Percentiles rank a stretch among this genome's conserved stretches.
These are phyloP conservation scores for Mortierella polycephala DNA, from an alignment of 371 early-diverging fungal genomes.

Conservation along the genomic window DNA sequence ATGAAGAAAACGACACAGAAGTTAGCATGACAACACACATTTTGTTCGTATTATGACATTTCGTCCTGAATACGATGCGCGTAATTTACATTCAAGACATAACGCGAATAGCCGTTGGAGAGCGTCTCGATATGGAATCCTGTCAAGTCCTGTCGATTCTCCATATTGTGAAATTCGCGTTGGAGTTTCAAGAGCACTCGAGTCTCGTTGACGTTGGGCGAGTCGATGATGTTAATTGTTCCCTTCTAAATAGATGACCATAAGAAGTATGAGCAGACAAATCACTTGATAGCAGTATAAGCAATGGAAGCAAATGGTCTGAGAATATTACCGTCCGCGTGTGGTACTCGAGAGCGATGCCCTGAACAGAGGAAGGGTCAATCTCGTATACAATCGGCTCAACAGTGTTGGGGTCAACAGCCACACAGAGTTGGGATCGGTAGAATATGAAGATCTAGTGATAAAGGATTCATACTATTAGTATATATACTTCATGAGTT, in stretches of 20 bases:
- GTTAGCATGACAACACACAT: not conserved
- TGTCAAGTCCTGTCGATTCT: slow-evolving; percentile 22
- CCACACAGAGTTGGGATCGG: slow-evolving; percentile 14
- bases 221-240: slow-evolving; percentile 35
- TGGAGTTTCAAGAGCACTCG: slow-evolving; percentile 35
- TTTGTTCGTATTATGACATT: not conserved
- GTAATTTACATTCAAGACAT: slow-evolving; percentile 30
- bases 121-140: slow-evolving; percentile 34
- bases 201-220: slow-evolving; percentile 27
- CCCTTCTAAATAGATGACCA: slow-evolving; percentile 21
- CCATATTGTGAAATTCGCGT: slow-evolving; percentile 37
- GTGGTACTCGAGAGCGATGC: slow-evolving; percentile 31
- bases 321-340: slow-evolving; percentile 30
- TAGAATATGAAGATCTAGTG: slow-evolving; percentile 28
- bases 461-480: not conserved
- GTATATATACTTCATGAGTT: not conserved
- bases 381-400: slow-evolving; percentile 28
- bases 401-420: slow-evolving; percentile 28
- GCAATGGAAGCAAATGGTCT: not conserved
- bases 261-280: not conserved
- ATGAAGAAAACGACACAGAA: not conserved
- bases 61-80: not conserved
- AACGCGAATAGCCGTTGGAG: slow-evolving; percentile 26
- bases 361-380: slow-evolving; percentile 25
- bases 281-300: not conserved